These are phyloP conservation scores for Escallonia rubra DNA, from an alignment of 129 eudicot genomes.

Conservation along the genomic window DNA sequence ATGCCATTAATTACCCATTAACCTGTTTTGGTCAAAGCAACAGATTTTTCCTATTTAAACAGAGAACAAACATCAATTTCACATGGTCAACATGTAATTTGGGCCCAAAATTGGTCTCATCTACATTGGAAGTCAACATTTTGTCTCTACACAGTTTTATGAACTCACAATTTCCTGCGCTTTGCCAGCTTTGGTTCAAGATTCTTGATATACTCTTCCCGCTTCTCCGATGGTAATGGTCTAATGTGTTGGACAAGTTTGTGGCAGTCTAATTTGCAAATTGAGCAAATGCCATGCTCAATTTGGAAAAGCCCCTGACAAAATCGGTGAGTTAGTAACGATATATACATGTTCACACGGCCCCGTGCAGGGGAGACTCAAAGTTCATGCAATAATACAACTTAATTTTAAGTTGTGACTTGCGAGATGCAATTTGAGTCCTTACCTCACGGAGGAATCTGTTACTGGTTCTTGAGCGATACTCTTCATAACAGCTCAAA, in stretches of 20 bases:
- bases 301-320: conserved; percentile 76
- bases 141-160: conserved; percentile 1
- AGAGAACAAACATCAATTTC: too few relatives aligned
- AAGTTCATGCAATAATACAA: not conserved
- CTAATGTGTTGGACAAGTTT: conserved; percentile 64
- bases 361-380: not conserved
- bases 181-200: conserved; percentile 63
- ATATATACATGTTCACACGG: not conserved
- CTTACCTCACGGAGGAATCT: conserved; percentile 74
- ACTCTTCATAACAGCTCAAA: conserved; percentile 73
- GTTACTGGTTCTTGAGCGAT: conserved; percentile 67
- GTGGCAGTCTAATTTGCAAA: conserved; percentile 75
- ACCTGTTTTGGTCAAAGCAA: too few relatives aligned
- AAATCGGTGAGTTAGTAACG: conserved; percentile 8
- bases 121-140: not conserved
- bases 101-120: not conserved
- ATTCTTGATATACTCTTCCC: conserved; percentile 49
- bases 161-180: conserved; percentile 61
- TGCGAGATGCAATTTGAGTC: conserved; percentile 3
- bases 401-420: not conserved
- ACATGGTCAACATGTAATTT: not conserved
- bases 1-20: too few relatives aligned
- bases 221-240: conserved; percentile 54
- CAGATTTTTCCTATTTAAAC: too few relatives aligned
- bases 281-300: conserved; percentile 84